Evolutionary conservation across 352 stramenopile genomes (phyloP), one percentile per base, ranked within the genome.

Genomic region (Nothophytophthora sp.): DNA sequence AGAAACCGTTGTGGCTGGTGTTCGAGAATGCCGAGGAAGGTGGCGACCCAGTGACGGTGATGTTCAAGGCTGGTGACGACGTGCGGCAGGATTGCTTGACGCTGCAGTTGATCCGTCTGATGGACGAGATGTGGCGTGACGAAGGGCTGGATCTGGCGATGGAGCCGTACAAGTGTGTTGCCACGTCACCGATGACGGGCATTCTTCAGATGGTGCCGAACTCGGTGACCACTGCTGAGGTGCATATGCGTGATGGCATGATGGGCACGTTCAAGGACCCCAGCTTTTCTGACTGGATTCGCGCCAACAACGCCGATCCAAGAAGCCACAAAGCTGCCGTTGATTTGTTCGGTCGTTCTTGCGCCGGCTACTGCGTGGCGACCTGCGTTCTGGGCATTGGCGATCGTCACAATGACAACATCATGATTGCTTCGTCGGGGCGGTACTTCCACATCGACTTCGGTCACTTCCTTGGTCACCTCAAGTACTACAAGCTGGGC

Each of bases 381-480:
- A 98, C 91, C 1, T 98, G 91, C 60, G 87, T 98, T 3, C 75
- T 98, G 33, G 94, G 94, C 30, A 96, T 98, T 53, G 94, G 94
- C 50, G 94, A 98, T 63, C 87, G 94, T 8, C 94, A 98, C 70
- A 97, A 97, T 40, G 94, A 98, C 70, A 98, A 98, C 63, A 96
- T 98, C 49, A 98, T 98, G 95, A 93, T 94, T 55, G 57, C 62
- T 18, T 79, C 73, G 16, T 80, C 70, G 4, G 85, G 85, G 25
- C 79, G 83, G 50, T 95, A 93, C 72, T 95, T 95, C 60, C 85
- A 95, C 62, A 95, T 95, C 28, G 85, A 95, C 63, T 95, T 95
- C 43, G 85, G 85, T 13, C 85, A 95, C 55, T 91, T 95, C 46
- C 66, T 95, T 3, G 85, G 82, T 10, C 82, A 95, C 60, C 90